A percentile compares a stretch with the other conserved stretches of the same genome.
Evolutionary conservation across 2,329 filamentous ascomycete genomes (phyloP).

Genomic region (Talaromyces piceae): DNA sequence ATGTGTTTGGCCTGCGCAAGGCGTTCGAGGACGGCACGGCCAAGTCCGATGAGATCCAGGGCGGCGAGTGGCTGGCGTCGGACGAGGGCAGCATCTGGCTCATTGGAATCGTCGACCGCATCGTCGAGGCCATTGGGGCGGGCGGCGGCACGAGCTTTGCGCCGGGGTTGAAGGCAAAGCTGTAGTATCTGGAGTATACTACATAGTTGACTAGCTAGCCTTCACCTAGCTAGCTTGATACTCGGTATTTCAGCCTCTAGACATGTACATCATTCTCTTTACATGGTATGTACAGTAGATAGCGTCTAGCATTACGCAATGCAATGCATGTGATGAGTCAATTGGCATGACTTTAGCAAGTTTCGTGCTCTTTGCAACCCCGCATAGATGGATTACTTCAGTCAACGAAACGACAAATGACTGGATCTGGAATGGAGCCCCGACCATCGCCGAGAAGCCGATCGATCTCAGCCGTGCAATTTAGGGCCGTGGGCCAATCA

Average conservation of each 20-base stretch:
- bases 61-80: constrained; percentile 10
- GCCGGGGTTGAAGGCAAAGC: constrained; percentile 34
- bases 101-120: constrained; percentile 53
- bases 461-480: neutral
- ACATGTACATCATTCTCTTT: too few species aligned
- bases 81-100: constrained; percentile 62
- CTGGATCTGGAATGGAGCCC: too few species aligned
- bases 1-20: constrained; percentile 74
- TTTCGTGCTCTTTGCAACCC: too few species aligned
- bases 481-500: neutral
- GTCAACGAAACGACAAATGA: too few species aligned
- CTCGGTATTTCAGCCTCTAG: too few species aligned
- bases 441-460: too few species aligned
- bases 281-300: too few species aligned
- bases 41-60: constrained; percentile 43
- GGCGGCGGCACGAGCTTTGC: constrained; percentile 50
- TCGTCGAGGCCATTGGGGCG: constrained; percentile 46
- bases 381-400: too few species aligned
- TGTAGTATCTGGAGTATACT: constrained; percentile 18
- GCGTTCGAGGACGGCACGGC: constrained; percentile 60
- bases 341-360: too few species aligned
- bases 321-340: neutral
- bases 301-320: neutral
- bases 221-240: too few species aligned
- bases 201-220: too few species aligned